phyloP scores from a whole-genome alignment of 805 yeast genomes.

The Alloascoidea hylecoeti region DNA sequence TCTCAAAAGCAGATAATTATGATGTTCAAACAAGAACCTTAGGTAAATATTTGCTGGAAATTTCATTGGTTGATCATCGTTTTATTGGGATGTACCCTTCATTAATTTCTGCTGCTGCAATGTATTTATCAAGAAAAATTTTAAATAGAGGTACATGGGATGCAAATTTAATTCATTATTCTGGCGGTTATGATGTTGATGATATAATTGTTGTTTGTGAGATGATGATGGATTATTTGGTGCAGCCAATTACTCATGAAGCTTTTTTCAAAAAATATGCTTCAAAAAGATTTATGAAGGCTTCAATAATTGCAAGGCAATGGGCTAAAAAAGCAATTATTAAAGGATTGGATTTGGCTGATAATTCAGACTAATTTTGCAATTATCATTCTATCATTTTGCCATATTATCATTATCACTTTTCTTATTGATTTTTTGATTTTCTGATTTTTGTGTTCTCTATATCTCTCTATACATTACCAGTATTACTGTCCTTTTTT shows the following conservation, averaged over 20 bases:
- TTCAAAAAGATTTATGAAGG: slow-evolving; percentile 70
- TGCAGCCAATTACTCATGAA: slow-evolving; percentile 75
- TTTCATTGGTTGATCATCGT: slow-evolving; percentile 59
- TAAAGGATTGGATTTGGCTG: neutral
- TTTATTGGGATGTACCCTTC: slow-evolving; percentile 69
- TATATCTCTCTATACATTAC: no score
- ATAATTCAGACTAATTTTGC: slow-evolving; percentile 1
- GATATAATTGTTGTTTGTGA: slow-evolving; percentile 63
- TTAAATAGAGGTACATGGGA: slow-evolving; percentile 56
- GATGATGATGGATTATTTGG: slow-evolving; percentile 62
- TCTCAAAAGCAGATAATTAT: slow-evolving; percentile 84
- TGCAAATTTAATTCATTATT: slow-evolving; percentile 76
- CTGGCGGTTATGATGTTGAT: slow-evolving; percentile 73
- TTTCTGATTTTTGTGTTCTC: no score
- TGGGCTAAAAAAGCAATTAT: slow-evolving; percentile 1
- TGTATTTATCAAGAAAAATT: slow-evolving; percentile 69
- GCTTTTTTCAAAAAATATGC: slow-evolving; percentile 92
- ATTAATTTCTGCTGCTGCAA: slow-evolving; percentile 72
- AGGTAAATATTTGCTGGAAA: slow-evolving; percentile 75
- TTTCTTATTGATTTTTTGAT: no score
- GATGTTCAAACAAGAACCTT: slow-evolving; percentile 73
- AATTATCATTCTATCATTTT: no score
- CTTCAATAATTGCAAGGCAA: neutral
- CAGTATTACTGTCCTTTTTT: no score
- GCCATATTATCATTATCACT: no score